Evolutionary conservation across 352 stramenopile species (phyloP).

Genomic region (Pythium sukuiense): DNA sequence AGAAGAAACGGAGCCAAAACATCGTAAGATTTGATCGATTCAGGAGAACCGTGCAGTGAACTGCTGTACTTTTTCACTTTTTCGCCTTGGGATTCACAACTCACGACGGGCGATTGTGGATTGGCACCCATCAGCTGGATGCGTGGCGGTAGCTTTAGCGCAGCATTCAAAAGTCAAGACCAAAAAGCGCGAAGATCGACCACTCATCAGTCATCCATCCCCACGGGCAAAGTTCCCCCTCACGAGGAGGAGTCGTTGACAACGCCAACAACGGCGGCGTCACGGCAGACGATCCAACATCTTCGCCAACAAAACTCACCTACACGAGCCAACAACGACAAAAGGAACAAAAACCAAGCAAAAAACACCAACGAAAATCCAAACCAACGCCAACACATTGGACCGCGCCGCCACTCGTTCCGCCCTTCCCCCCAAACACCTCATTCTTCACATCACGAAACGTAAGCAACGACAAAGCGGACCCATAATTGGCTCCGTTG

Average conservation of each 20-base stretch:
- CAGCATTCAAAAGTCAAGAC: neutral
- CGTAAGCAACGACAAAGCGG: constrained; percentile 6
- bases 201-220: neutral
- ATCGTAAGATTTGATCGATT: neutral
- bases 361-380: constrained; percentile 2
- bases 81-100: neutral
- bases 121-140: neutral
- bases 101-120: neutral
- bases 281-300: neutral
- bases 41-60: neutral
- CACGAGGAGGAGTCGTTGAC: neutral
- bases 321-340: neutral
- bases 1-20: neutral
- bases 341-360: neutral
- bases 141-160: neutral
- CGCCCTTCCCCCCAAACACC: neutral
- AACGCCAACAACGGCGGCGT: neutral
- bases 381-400: neutral
- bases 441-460: neutral
- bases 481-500: neutral
- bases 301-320: neutral
- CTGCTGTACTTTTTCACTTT: neutral
- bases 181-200: neutral
- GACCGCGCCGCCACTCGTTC: neutral
- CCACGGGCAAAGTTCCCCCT: neutral